Evolutionary conservation across 2,329 filamentous ascomycete species (phyloP), one percentile per base, ranked within the genome.

Genomic region (Incumbomyces lentus): DNA sequence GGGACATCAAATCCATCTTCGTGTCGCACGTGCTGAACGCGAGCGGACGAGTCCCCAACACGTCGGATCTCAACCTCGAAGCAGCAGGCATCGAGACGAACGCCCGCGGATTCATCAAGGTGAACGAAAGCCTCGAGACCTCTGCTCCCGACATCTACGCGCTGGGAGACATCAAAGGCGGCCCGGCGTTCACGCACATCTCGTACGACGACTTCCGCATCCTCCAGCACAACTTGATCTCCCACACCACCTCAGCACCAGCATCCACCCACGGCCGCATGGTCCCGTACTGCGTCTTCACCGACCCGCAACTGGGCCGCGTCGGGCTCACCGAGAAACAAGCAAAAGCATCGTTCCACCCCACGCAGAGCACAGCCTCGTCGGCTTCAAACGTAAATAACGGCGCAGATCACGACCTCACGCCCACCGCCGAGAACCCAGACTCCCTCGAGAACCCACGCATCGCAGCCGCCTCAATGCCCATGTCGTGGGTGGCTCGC

Each of bases 181-280:
- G 67, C 0, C 70, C 72, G 6, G 71, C 71, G 12, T 76, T 77
- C 57, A 76, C 74, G 1, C 74, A 77, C 59, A 68, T 77, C 51
- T 73, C 70, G 2, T 76, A 75, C 60, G 73, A 77, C 58, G 73
- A 76, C 59, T 75, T 68, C 56, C 70, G 74, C 46, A 68, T 78
- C 57, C 54, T 76, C 38, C 63, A 67, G 18, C 59, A 63, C 49
- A 75, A 73, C 49, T 54, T 75, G 39, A 53, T 72, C 32, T 47
- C 59, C 13, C 55, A 61, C 36, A 44, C 49, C 18, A 53, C 52
- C 6, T 33, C 19, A 32, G 36, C 35, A 8, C 48, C 51, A 32
- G 52, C 56, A 1, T 62, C 59, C n/a, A 60, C 54, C 5, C 58
- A 59, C 6, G 58, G 65, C 44, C 57, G 61, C 3, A 50, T 67